These are phyloP conservation scores for Canna indica DNA, from an alignment of 176 grass and related monocot genomes.

Conservation along the genomic window DNA sequence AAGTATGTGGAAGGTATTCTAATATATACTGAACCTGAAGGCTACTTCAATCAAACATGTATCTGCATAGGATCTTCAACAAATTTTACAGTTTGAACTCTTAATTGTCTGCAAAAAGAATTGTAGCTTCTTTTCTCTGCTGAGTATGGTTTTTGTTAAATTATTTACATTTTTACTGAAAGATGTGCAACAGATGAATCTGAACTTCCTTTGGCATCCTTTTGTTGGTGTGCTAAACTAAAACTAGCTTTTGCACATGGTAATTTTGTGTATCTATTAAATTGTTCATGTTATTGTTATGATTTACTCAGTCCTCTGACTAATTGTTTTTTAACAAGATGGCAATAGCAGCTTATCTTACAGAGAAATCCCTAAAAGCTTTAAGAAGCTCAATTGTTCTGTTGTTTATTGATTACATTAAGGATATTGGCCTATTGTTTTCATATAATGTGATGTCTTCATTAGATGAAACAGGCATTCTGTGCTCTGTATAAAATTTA, in stretches of 20 bases:
- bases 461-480: not conserved
- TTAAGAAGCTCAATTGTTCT: not conserved
- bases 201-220: not conserved
- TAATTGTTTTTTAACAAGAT: not conserved
- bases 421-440: not conserved
- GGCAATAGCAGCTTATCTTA: not conserved
- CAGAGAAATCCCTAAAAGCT: not conserved
- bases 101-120: not conserved
- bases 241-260: not conserved
- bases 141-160: not conserved
- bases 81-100: no score
- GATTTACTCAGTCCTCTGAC: not conserved
- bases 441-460: not conserved
- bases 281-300: not conserved
- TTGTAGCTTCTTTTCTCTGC: not conserved
- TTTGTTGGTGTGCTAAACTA: not conserved
- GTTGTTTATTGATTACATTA: not conserved
- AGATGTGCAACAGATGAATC: not conserved
- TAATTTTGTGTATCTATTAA: not conserved
- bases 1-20: not conserved
- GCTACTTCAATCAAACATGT: no score
- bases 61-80: no score
- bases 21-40: not conserved
- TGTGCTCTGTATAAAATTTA: not conserved
- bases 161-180: not conserved